These are phyloP conservation scores for Sordariomycetes sp. DNA, from an alignment of 2,329 filamentous ascomycete species.

Conservation along the genomic window DNA sequence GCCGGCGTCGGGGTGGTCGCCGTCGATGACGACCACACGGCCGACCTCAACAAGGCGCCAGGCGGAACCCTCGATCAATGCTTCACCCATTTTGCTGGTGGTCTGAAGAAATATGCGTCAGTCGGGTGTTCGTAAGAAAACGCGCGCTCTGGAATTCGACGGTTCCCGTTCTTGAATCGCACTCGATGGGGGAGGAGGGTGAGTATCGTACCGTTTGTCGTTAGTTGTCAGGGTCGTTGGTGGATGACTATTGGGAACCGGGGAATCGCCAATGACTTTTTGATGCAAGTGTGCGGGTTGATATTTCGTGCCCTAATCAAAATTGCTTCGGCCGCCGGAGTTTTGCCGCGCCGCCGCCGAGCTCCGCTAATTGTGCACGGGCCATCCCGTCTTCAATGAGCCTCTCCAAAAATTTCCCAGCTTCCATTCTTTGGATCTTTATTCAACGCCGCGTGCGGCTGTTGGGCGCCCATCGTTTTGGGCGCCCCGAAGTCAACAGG, in stretches of 20 bases:
- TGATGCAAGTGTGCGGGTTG: conserved; percentile 28
- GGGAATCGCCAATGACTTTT: conserved; percentile 29
- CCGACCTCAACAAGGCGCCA: conserved; percentile 98
- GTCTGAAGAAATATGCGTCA: conserved; percentile 32
- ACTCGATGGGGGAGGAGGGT: conserved; percentile 16
- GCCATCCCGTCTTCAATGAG: neutral
- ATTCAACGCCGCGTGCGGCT: neutral
- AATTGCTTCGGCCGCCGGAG: conserved; percentile 19
- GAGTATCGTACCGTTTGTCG: conserved; percentile 27
- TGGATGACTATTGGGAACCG: conserved; percentile 27
- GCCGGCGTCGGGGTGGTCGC: conserved; percentile 67
- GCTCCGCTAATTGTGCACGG: conserved; percentile 4
- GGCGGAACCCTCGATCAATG: conserved; percentile 70
- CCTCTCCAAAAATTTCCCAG: neutral
- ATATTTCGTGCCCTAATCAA: conserved; percentile 33
- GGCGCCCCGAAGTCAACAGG: neutral
- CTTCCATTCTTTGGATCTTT: neutral
- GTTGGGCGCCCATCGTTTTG: neutral
- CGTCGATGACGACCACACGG: conserved; percentile 87
- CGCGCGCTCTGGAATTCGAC: no score
- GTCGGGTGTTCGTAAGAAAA: conserved; percentile 18
- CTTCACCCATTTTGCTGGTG: conserved; percentile 70
- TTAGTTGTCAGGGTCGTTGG: conserved; percentile 25
- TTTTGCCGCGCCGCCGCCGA: conserved; percentile 12
- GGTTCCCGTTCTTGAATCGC: no score